A percentile compares a stretch with the other conserved stretches of the same genome.
Evolutionary conservation across 2,329 filamentous ascomycete genomes (phyloP).

Genomic region (Aspergillus quadricinctus): DNA sequence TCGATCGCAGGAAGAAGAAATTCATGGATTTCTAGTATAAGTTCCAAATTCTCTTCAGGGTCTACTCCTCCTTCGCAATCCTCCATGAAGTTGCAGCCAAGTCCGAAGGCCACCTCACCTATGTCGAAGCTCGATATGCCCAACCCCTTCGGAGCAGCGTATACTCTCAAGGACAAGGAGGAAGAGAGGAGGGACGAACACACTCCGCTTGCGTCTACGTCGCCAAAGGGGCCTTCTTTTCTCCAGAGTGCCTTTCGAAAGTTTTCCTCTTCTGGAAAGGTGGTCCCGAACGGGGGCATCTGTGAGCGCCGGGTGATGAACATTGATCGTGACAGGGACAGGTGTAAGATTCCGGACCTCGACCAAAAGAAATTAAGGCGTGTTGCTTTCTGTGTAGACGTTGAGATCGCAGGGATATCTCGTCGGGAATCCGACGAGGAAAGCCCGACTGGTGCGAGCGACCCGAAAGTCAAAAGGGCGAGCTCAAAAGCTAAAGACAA

Average conservation of each 20-base stretch:
- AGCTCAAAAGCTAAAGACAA: constrained; percentile 62
- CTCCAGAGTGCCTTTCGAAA: constrained; percentile 76
- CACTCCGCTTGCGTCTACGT: constrained; percentile 52
- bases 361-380: constrained; percentile 75
- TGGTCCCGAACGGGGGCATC: constrained; percentile 60
- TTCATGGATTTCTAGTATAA: constrained; percentile 92
- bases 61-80: constrained; percentile 38
- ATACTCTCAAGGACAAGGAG: constrained; percentile 40
- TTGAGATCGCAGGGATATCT: constrained; percentile 88
- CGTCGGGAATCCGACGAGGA: constrained; percentile 63
- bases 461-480: constrained; percentile 30
- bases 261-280: constrained; percentile 65
- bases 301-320: constrained; percentile 82
- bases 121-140: constrained; percentile 31
- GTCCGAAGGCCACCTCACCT: constrained; percentile 30
- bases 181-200: constrained; percentile 37
- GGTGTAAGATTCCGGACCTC: constrained; percentile 75
- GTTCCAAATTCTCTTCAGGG: constrained; percentile 77
- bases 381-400: constrained; percentile 94
- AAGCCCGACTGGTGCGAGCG: constrained; percentile 32
- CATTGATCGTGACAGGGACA: constrained; percentile 71
- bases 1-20: constrained; percentile 54
- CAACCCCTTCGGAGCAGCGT: constrained; percentile 44
- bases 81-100: constrained; percentile 27
- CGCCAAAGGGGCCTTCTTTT: constrained; percentile 69